Percentiles rank a stretch among this genome's conserved stretches.
Conservation (phyloP, 768 basidiomycete genomes). For the Kondoa subrosea region DNA sequence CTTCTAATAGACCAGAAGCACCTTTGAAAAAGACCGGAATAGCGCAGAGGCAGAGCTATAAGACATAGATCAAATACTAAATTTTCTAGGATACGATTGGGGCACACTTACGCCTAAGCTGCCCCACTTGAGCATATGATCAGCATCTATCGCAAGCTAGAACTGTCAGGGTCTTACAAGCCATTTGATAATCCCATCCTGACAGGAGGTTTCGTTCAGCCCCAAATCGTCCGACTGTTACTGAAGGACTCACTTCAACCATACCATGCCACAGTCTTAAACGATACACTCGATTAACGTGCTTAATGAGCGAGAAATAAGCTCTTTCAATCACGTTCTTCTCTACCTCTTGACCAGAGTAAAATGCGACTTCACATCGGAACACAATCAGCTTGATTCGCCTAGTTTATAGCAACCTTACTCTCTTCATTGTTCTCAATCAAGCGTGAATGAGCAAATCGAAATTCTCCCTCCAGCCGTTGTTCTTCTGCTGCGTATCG, state of each 20-base stretch:
- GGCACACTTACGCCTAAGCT: conserved; percentile 45
- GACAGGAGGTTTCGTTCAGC: conserved; percentile 12
- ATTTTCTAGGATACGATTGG: too few species aligned
- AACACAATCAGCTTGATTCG: conserved; percentile 28
- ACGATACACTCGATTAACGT: conserved; percentile 61
- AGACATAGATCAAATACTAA: not conserved
- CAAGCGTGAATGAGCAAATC: conserved; percentile 79
- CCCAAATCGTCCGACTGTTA: not conserved
- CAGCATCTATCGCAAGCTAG: too few species aligned
- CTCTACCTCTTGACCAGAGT: conserved; percentile 74
- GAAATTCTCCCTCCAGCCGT: conserved; percentile 68
- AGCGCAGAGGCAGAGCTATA: conserved; percentile 57
- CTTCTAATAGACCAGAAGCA: conserved; percentile 47
- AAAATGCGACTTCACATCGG: conserved; percentile 50
- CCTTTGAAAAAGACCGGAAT: conserved; percentile 76
- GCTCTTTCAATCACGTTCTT: conserved; percentile 78
- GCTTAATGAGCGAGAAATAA: conserved; percentile 65
- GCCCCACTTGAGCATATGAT: conserved; percentile 53
- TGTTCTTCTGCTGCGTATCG: conserved; percentile 75
- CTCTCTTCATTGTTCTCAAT: conserved; percentile 72
- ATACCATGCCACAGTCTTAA: conserved; percentile 79
- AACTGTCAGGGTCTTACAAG: conserved; percentile 29
- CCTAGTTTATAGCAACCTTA: conserved; percentile 3
- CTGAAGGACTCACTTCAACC: conserved; percentile 39
- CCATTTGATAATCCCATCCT: conserved; percentile 81